Evolutionary conservation across 1,139 yeast genomes (phyloP).

Genomic region (Wickerhamomyces sp.): DNA sequence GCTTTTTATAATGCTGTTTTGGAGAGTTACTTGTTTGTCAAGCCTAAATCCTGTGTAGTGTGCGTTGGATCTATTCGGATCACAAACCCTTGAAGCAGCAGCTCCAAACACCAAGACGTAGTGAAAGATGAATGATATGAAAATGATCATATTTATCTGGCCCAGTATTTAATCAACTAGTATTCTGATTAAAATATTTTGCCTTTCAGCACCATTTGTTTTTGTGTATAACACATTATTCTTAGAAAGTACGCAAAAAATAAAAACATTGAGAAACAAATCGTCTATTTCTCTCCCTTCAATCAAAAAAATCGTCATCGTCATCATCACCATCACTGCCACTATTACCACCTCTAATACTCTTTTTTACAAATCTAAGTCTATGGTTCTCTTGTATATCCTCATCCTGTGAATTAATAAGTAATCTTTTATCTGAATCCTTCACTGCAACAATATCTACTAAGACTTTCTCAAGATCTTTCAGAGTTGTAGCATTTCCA

Average conservation of each 20-base stretch:
- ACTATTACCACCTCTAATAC: conserved; percentile 38
- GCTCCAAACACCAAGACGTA: not conserved
- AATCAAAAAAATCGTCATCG: conserved; percentile 27
- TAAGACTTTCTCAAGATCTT: conserved; percentile 68
- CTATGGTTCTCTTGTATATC: conserved; percentile 43
- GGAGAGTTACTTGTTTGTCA: conserved; percentile 10
- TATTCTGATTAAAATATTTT: no score
- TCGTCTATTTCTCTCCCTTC: not conserved
- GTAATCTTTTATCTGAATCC: conserved; percentile 60
- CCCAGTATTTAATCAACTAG: not conserved
- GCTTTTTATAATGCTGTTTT: not conserved
- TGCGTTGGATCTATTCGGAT: conserved; percentile 7
- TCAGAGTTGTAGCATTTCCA: conserved; percentile 67
- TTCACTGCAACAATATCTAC: conserved; percentile 62
- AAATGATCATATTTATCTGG: not conserved
- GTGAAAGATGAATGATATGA: not conserved
- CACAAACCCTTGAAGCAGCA: conserved; percentile 9
- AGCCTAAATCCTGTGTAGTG: conserved; percentile 12
- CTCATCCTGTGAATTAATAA: conserved; percentile 60
- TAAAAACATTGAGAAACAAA: not conserved
- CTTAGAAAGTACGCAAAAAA: no score
- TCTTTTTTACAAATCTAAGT: conserved; percentile 51
- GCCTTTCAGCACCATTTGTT: no score
- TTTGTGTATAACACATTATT: no score
- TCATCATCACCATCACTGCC: conserved; percentile 45